A percentile compares a stretch with the other conserved stretches of the same genome.
phyloP scores from a whole-genome alignment of 1,139 yeast species.

The Magnusiomyces paraingens region DNA sequence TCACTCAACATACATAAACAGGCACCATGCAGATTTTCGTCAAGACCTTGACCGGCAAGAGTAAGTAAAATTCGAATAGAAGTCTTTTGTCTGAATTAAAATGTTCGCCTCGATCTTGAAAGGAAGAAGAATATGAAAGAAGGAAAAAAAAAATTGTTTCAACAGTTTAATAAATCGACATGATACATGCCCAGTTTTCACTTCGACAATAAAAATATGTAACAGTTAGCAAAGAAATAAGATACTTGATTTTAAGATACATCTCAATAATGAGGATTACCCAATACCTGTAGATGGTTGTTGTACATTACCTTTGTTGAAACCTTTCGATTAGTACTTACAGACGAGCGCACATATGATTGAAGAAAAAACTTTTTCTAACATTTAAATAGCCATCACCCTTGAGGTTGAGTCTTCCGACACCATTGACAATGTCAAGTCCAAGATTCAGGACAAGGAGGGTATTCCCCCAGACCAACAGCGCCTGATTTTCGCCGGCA shows the following conservation, averaged over 20 bases:
- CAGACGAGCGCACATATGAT: not conserved
- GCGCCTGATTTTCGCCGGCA: slow-evolving; percentile 89
- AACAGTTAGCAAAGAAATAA: too few species aligned
- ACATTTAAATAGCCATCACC: slow-evolving; percentile 49
- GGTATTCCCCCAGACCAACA: slow-evolving; percentile 95
- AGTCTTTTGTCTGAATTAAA: not conserved
- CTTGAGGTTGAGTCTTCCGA: slow-evolving; percentile 92
- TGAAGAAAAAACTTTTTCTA: not conserved
- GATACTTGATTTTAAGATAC: too few species aligned
- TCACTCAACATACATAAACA: slow-evolving; percentile 9
- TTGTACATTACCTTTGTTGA: not conserved
- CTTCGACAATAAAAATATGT: too few species aligned
- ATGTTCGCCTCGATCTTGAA: not conserved
- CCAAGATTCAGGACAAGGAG: slow-evolving; percentile 91
- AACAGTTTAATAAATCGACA: not conserved
- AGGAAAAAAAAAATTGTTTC: not conserved
- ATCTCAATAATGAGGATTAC: too few species aligned
- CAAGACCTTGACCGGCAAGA: slow-evolving; percentile 31
- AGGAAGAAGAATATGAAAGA: not conserved
- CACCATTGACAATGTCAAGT: slow-evolving; percentile 90
- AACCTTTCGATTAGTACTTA: not conserved
- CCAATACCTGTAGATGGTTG: not conserved
- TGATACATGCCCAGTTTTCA: too few species aligned
- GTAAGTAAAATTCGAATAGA: slow-evolving; percentile 17
- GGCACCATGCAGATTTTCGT: slow-evolving; percentile 22